Evolutionary conservation across 352 stramenopile species (phyloP).

Genomic region (Phytophthora ramorum): DNA sequence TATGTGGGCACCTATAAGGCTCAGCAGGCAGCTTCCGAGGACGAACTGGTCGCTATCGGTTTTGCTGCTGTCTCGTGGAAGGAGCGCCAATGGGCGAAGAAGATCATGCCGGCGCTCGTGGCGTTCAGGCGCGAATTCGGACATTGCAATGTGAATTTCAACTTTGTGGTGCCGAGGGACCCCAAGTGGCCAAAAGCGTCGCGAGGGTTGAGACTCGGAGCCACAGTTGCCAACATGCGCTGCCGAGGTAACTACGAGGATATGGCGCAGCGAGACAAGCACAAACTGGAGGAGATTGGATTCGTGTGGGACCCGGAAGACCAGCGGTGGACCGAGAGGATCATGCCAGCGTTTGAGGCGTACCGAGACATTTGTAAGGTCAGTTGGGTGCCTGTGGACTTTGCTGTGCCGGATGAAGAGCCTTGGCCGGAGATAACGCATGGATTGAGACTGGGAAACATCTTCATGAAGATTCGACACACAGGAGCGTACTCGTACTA

Average conservation of each 20-base stretch:
- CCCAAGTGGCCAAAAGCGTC: slow-evolving; percentile 22
- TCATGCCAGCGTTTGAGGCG: slow-evolving; percentile 51
- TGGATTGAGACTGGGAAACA: slow-evolving; percentile 51
- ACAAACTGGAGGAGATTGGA: slow-evolving; percentile 52
- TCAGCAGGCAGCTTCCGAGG: slow-evolving; percentile 7
- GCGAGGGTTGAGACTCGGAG: slow-evolving; percentile 23
- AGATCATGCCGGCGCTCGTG: slow-evolving; percentile 35
- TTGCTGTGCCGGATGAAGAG: slow-evolving; percentile 42
- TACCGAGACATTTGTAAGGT: slow-evolving; percentile 39
- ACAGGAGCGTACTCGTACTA: slow-evolving; percentile 51
- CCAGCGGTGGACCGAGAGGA: slow-evolving; percentile 52
- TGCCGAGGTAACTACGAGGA: slow-evolving; percentile 45
- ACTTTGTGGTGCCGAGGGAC: slow-evolving; percentile 31
- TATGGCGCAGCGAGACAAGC: slow-evolving; percentile 38
- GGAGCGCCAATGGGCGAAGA: slow-evolving; percentile 25
- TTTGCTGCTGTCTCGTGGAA: slow-evolving; percentile 19
- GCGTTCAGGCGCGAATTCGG: slow-evolving; percentile 23
- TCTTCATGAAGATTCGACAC: slow-evolving; percentile 61
- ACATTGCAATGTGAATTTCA: slow-evolving; percentile 38
- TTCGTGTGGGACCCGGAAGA: slow-evolving; percentile 63
- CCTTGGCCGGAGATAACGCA: slow-evolving; percentile 48
- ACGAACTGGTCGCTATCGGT: slow-evolving; percentile 22
- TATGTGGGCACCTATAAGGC: slow-evolving; percentile 22
- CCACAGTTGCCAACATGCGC: slow-evolving; percentile 40
- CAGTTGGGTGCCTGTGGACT: slow-evolving; percentile 41